Base-by-base conservation (phyloP, 768 basidiomycete species). In the Rhodotorula kratochvilovae region DNA sequence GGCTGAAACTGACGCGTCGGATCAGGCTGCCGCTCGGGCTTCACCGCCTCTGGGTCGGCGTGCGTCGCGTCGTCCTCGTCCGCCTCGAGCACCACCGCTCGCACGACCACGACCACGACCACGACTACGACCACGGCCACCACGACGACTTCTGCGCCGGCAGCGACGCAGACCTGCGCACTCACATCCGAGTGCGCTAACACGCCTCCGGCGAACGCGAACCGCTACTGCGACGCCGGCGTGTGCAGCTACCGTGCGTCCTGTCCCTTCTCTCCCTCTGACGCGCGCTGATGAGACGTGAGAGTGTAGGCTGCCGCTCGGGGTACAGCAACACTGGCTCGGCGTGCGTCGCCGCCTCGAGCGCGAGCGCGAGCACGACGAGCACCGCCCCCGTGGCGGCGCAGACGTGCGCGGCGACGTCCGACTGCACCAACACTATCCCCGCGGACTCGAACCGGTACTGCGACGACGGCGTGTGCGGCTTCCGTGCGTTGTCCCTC, bases 11-110 rank as follows among this genome's bases (percentile, higher is more conserved):
- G 27, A 29, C 15, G 13, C 31, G 15, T 13, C n/a, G n/a, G n/a
- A n/a, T n/a, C 57, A 58, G 57, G 57, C 43, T 46, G 59, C 43
- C 59, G 59, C 29, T n/a, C 17, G 21, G 59, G 59, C 43, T 60
- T 58, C 13, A 23, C 19, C 21, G 16, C 11, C 27, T 27, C 57
- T 25, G 55, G 55, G 2, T 56, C 55, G 2, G 23, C 36, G 10
- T 58, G 57, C 57, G n/a, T 46, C 42, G 29, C 36, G 25, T 21
- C 57, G 39, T 58, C 43, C 8, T 21, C 53, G 10, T 48, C 50
- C 8, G 45, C 60, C 23, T 53, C 53, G 23, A 66, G 43, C n/a
- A 60, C 66, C n/a, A 46, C 36, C 5, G 35, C 53, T 31, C 25
- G 39, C 50, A 43, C 58, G 2, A 23, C 66, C 2, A 67, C 42